Evolutionary conservation across 2,329 filamentous ascomycete species (phyloP).

Genomic region (Cladophialophora exuberans): DNA sequence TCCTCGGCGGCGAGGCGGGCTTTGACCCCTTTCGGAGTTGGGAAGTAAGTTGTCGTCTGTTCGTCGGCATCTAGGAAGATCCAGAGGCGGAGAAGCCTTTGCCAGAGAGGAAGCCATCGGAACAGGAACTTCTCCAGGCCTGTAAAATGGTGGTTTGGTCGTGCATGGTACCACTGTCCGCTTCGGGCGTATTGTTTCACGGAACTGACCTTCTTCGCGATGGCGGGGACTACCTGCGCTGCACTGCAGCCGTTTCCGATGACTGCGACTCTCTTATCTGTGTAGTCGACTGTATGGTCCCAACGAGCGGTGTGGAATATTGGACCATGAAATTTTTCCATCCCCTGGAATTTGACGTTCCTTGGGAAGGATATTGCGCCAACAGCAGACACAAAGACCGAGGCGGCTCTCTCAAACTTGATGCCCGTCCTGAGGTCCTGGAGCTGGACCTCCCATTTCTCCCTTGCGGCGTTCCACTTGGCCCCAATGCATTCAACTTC

Average conservation of each 20-base stretch:
- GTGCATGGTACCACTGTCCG: conserved; percentile 24
- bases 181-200: conserved; percentile 4
- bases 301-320: conserved; percentile 62
- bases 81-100: conserved; percentile 4
- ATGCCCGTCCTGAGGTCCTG: conserved; percentile 25
- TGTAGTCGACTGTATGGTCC: conserved; percentile 51
- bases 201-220: background rate
- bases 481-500: conserved; percentile 33
- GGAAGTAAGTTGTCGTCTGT: conserved; percentile 45
- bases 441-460: conserved; percentile 36
- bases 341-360: conserved; percentile 48
- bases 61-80: conserved; percentile 36
- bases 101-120: conserved; percentile 36
- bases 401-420: conserved; percentile 24
- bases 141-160: conserved; percentile 39
- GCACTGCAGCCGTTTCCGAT: conserved; percentile 62
- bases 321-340: conserved; percentile 57
- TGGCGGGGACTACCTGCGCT: conserved; percentile 58
- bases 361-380: conserved; percentile 37
- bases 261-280: conserved; percentile 59
- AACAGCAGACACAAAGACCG: conserved; percentile 37
- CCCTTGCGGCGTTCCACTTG: conserved; percentile 30
- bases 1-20: conserved; percentile 1
- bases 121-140: conserved; percentile 51
- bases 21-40: conserved; percentile 32